These are phyloP conservation scores for Elsinoe arachidis DNA, from an alignment of 2,329 filamentous ascomycete species.

Conservation along the genomic window DNA sequence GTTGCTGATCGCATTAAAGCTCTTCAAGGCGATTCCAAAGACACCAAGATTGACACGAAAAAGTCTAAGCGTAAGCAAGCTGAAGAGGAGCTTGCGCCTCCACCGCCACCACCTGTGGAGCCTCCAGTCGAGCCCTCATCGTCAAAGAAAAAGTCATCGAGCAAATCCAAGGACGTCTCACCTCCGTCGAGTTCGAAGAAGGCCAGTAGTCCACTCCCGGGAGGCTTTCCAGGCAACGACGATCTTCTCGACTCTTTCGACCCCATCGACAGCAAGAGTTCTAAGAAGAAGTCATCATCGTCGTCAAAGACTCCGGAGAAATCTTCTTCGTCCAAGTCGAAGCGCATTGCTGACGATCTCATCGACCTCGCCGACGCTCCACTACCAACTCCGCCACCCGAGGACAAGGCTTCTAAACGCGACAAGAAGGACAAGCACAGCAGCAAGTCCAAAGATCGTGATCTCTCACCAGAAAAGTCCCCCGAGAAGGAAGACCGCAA, in stretches of 20 bases:
- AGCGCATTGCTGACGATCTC: constrained; percentile 21
- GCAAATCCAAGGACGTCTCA: constrained; percentile 15
- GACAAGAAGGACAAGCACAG: constrained; percentile 53
- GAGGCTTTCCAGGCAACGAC: constrained; percentile 37
- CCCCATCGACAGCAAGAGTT: constrained; percentile 23
- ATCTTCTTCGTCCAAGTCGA: constrained; percentile 20
- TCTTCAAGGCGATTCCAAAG: constrained; percentile 30
- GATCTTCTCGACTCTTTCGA: constrained; percentile 27
- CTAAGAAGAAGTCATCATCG: constrained; percentile 14
- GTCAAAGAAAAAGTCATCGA: constrained; percentile 18
- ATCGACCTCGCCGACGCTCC: constrained; percentile 28
- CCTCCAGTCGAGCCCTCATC: not conserved
- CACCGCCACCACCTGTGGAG: constrained; percentile 5
- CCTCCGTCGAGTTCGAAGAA: constrained; percentile 18
- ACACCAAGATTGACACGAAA: constrained; percentile 16
- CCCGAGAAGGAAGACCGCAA: constrained; percentile 28
- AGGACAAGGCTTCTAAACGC: constrained; percentile 24
- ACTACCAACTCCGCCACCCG: constrained; percentile 44
- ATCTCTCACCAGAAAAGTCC: constrained; percentile 14
- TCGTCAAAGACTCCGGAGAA: not conserved
- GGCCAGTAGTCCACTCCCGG: constrained; percentile 34
- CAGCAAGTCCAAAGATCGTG: constrained; percentile 35
- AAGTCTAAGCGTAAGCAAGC: constrained; percentile 5
- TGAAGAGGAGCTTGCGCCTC: constrained; percentile 5
- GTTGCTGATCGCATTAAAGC: constrained; percentile 48